phyloP scores from a whole-genome alignment of 257 asterid genomes.

The Ilex asprella region DNA sequence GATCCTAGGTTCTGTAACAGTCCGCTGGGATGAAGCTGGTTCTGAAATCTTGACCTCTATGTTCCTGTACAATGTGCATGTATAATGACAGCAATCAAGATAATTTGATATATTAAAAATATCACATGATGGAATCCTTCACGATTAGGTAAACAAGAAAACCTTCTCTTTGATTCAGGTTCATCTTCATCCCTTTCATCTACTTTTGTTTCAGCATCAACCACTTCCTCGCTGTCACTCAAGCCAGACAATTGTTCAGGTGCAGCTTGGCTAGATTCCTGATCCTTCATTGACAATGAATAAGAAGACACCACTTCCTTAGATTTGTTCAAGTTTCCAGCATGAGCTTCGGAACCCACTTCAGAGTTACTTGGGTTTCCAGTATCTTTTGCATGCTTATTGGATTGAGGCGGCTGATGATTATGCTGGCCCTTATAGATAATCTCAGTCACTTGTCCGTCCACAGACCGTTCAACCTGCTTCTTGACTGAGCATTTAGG shows the following conservation, averaged over 20 bases:
- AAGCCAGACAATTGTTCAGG: conserved; percentile 59
- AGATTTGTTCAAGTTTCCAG: conserved; percentile 26
- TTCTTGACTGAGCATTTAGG: conserved; percentile 71
- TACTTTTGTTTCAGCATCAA: conserved; percentile 35
- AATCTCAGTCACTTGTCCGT: conserved; percentile 50
- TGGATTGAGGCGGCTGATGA: conserved; percentile 44
- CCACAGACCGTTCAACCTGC: conserved; percentile 51
- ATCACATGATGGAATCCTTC: too few relatives aligned
- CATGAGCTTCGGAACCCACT: conserved; percentile 30
- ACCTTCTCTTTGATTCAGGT: conserved; percentile 82
- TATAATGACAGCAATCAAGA: too few relatives aligned
- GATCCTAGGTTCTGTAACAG: conserved; percentile 85
- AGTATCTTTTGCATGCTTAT: conserved; percentile 46
- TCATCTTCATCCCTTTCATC: conserved; percentile 61
- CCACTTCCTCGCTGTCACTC: conserved; percentile 68
- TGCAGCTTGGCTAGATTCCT: conserved; percentile 62
- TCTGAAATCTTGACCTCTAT: conserved; percentile 50
- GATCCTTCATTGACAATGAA: conserved; percentile 29
- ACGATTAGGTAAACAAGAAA: conserved; percentile 1
- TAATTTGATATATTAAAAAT: too few relatives aligned
- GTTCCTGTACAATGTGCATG: conserved; percentile 33
- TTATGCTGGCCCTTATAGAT: conserved; percentile 70
- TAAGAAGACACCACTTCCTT: conserved; percentile 28
- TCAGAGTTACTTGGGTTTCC: conserved; percentile 29
- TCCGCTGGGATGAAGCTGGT: conserved; percentile 62